These are phyloP conservation scores for Aureobasidium musti DNA, from an alignment of 2,329 filamentous ascomycete genomes.

Conservation along the genomic window DNA sequence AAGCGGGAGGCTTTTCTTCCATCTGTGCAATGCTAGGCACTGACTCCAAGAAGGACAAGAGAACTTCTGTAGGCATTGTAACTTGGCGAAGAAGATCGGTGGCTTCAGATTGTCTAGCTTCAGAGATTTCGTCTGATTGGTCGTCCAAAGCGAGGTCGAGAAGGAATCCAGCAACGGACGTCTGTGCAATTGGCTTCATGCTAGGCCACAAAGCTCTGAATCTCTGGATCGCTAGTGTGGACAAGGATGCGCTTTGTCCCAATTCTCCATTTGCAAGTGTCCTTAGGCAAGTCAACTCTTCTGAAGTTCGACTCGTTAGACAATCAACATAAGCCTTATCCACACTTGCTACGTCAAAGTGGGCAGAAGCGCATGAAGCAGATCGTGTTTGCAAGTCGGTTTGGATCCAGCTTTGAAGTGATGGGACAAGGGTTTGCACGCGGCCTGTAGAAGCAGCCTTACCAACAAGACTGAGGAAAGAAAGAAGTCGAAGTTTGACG, in stretches of 20 bases:
- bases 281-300: conserved; percentile 59
- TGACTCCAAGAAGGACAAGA: conserved; percentile 71
- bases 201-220: conserved; percentile 71
- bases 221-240: conserved; percentile 66
- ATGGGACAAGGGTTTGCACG: conserved; percentile 73
- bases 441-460: conserved; percentile 73
- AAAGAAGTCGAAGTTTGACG: conserved; percentile 72
- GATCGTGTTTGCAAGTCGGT: conserved; percentile 52
- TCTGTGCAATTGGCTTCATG: conserved; percentile 65
- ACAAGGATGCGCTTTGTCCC: conserved; percentile 52
- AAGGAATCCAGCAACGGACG: conserved; percentile 62
- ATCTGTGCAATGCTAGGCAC: conserved; percentile 73
- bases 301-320: conserved; percentile 58
- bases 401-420: conserved; percentile 68
- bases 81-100: conserved; percentile 72
- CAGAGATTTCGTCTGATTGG: conserved; percentile 38
- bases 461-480: conserved; percentile 67
- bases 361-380: conserved; percentile 53
- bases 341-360: conserved; percentile 51
- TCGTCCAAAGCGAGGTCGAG: conserved; percentile 61
- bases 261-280: conserved; percentile 52
- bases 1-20: conserved; percentile 69
- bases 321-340: conserved; percentile 57
- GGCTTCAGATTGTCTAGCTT: conserved; percentile 57
- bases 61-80: conserved; percentile 69